phyloP scores from a whole-genome alignment of 2,329 filamentous ascomycete genomes.

The Pezicula radicicola region DNA sequence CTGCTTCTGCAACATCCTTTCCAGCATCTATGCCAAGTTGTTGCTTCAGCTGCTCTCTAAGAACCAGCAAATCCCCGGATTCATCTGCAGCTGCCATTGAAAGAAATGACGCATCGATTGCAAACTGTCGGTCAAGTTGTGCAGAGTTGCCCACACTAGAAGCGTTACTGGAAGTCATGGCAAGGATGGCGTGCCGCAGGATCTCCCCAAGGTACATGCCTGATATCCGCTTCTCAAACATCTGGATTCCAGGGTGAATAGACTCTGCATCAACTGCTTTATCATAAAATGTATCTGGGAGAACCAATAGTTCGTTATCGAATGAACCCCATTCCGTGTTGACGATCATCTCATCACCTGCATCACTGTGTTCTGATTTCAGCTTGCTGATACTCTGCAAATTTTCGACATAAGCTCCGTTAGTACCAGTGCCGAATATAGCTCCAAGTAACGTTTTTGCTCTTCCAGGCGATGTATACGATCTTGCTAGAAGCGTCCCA shows the following conservation, averaged over 20 bases:
- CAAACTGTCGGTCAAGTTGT: neutral
- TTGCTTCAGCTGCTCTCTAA: neutral
- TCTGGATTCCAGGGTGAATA: constrained; percentile 87
- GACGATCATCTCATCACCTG: constrained; percentile 78
- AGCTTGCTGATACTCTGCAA: constrained; percentile 77
- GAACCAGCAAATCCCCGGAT: neutral
- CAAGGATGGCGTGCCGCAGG: constrained; percentile 68
- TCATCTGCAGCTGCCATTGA: neutral
- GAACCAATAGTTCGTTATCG: constrained; percentile 85
- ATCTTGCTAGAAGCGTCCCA: constrained; percentile 91
- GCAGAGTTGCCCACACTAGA: neutral
- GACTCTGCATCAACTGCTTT: constrained; percentile 70
- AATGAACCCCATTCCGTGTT: constrained; percentile 98
- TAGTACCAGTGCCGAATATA: constrained; percentile 94
- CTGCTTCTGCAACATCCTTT: constrained; percentile 77
- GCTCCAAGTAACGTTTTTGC: constrained; percentile 82
- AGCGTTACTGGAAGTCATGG: neutral
- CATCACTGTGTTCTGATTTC: constrained; percentile 71
- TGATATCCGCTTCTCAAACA: constrained; percentile 96
- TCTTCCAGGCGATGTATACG: constrained; percentile 85
- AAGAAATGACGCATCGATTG: neutral
- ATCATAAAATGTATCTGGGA: constrained; percentile 83
- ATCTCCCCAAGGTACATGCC: constrained; percentile 97
- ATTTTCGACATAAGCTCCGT: constrained; percentile 94
- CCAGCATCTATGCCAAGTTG: constrained; percentile 26